phyloP scores from a whole-genome alignment of 768 basidiomycete genomes.

The Chiua virens region DNA sequence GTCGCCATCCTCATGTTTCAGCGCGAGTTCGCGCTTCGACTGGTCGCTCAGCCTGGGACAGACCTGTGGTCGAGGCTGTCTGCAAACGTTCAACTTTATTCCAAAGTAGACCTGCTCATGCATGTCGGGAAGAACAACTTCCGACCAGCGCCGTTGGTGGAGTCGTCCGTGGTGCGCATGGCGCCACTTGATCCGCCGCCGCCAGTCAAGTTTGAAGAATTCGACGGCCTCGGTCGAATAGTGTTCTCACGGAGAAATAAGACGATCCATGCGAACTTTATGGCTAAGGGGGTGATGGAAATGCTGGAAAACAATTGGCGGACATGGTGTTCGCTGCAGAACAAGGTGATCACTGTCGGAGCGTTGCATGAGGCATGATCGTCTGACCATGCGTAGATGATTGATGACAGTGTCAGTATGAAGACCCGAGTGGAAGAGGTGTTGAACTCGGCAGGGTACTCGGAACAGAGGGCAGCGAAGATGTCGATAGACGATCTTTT shows the following conservation, averaged over 20 bases:
- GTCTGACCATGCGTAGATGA: no score
- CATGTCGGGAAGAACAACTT: conserved; percentile 98
- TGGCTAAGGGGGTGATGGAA: conserved; percentile 91
- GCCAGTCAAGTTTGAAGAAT: conserved; percentile 94
- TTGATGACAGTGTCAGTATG: no score
- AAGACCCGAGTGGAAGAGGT: no score
- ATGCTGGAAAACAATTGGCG: conserved; percentile 93
- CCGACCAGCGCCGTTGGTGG: conserved; percentile 92
- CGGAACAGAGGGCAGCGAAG: conserved; percentile 83
- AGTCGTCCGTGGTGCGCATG: conserved; percentile 88
- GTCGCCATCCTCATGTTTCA: conserved; percentile 99
- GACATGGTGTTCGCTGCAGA: conserved; percentile 86
- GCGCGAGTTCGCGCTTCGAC: conserved; percentile 93
- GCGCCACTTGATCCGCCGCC: conserved; percentile 94
- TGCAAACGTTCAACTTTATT: conserved; percentile 96
- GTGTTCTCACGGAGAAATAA: conserved; percentile 91
- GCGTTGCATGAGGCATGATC: background rate
- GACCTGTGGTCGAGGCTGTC: conserved; percentile 91
- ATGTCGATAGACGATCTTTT: conserved; percentile 92
- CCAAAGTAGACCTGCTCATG: conserved; percentile 95
- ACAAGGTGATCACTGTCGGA: conserved; percentile 45
- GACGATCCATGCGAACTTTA: conserved; percentile 84
- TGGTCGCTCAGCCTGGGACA: conserved; percentile 49
- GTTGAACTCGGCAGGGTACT: conserved; percentile 57
- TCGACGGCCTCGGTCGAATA: conserved; percentile 92